Evolutionary conservation across 192 early-diverging fungal genomes (phyloP), one percentile per base, ranked within the genome.

Genomic region (Coemansia sp.): DNA sequence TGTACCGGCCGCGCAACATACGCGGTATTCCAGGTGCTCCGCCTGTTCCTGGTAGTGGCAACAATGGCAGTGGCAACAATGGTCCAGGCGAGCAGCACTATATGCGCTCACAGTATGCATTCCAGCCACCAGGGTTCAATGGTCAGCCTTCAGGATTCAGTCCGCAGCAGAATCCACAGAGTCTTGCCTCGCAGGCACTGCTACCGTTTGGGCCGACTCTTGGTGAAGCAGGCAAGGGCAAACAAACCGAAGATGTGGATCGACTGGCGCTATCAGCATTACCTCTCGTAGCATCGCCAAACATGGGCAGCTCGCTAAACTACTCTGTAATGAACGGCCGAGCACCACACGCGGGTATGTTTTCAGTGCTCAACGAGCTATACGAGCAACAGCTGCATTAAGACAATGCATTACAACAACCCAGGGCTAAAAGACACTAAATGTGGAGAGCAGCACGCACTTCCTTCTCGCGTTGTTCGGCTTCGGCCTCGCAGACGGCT

Each of bases 401-500:
- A 26, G 2, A 3, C 19, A 23, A 39, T 14, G 35, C 14, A 56
- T 41, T 54, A 47, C 18, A 14, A 53, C 10, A 8, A 39, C 18
- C 20, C 18, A 22, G 19, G 48, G 5, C 16, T 26, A 22, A 54
- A n/a, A 54, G n/a, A 54, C 53, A 39, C 37, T 43, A 39, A 14
- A 10, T 39, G 22, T 62, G 52, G 23, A 54, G 62, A 12, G 73
- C 73, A 7, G 76, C 76, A 35, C 68, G 72, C 49, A 73, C 41
- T 49, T 74, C 82, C 82, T 88, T 85, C 59, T 89, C 85, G 49
- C 81, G 75, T 47, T 61, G 59, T 71, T 89, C 88, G 16, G 81
- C 83, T 69, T 90, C 87, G 50, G 73, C 70, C 61, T 92, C 90
- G 20, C 86, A 61, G 8, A 82, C 18, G 1, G 89, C 88, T 74